These are phyloP conservation scores for Naganishia friedmannii DNA, from an alignment of 768 basidiomycete species.

Conservation along the genomic window DNA sequence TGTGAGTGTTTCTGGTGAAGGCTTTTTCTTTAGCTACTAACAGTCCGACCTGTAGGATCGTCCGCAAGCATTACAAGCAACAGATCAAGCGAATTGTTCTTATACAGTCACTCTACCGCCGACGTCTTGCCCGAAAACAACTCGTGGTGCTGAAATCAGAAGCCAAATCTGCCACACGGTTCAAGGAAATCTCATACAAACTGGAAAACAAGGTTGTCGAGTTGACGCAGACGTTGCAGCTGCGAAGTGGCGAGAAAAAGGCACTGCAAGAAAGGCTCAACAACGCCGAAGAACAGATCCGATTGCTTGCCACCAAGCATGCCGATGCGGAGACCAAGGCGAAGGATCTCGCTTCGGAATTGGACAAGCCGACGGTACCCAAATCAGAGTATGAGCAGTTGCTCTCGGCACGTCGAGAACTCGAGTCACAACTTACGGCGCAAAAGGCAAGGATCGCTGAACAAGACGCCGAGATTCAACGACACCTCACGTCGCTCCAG, in stretches of 20 bases:
- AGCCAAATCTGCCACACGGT: slow-evolving; percentile 93
- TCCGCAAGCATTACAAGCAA: slow-evolving; percentile 37
- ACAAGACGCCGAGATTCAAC: slow-evolving; percentile 78
- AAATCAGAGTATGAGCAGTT: slow-evolving; percentile 70
- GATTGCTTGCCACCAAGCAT: slow-evolving; percentile 77
- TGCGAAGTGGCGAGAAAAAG: slow-evolving; percentile 85
- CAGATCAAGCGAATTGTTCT: slow-evolving; percentile 67
- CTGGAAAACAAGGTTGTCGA: slow-evolving; percentile 99
- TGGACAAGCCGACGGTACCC: slow-evolving; percentile 70
- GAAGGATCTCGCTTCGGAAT: slow-evolving; percentile 67
- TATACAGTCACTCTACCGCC: slow-evolving; percentile 86
- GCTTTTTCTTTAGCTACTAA: slow-evolving; percentile 37
- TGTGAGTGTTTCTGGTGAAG: slow-evolving; percentile 60
- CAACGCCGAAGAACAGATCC: slow-evolving; percentile 79
- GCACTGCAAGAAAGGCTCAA: slow-evolving; percentile 70
- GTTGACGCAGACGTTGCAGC: slow-evolving; percentile 88
- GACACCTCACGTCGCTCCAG: slow-evolving; percentile 72
- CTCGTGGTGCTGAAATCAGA: slow-evolving; percentile 79
- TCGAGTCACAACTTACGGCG: slow-evolving; percentile 78
- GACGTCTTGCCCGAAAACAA: slow-evolving; percentile 79
- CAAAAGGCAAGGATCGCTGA: slow-evolving; percentile 68
- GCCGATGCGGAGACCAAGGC: slow-evolving; percentile 77
- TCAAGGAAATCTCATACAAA: slow-evolving; percentile 94
- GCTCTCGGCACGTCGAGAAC: slow-evolving; percentile 68
- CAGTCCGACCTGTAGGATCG: slow-evolving; percentile 36